Evolutionary conservation across 768 basidiomycete species (phyloP), one percentile per base, ranked within the genome.

Genomic region (Rhizopogon roseolus): DNA sequence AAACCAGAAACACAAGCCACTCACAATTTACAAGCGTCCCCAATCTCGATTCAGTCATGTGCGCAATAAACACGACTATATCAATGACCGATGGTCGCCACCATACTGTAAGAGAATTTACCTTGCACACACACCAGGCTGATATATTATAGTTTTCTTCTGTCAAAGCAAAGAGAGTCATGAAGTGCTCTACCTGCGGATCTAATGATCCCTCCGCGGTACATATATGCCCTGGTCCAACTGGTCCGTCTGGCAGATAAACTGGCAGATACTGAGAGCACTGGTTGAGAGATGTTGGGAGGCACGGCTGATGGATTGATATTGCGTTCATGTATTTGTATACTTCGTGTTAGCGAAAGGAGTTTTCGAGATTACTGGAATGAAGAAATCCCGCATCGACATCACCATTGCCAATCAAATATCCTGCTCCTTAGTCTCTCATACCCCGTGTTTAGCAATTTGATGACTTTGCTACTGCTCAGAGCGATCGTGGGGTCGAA

Each of bases 401-500:
- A 22, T 49, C 32, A 50, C 25, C 17, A 6, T 10, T 53, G 29
- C 25, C 8, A 51, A 36, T 51, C 49, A n/a, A 16, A 32, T 36
- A 28, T 29, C 14, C 49, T 34, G 29, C 29, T 37, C 32, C 28
- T 52, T 32, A 25, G 34, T n/a, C 16, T 22, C 16, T 53, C 25
- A 14, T n/a, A 28, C 28, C 39, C 52, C 49, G 51, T 4, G 42
- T 52, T 52, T 8, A 53, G 9, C 9, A 32, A 28, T 25, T 52
- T 22, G 9, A 28, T 10, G 11, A 37, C n/a, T 38, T 19, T 53
- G 60, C 49, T 44, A 36, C 36, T 67, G 9, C 69, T 59, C 17
- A 68, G 66, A 28, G 64, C 48, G 37, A 73, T 41, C 13, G 60
- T 56, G 57, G 68, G 73, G 16, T 64, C 55, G 48, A 69, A 71